Conservation (phyloP, 2,329 filamentous ascomycete genomes). For the Arthrocladium fulminans region DNA sequence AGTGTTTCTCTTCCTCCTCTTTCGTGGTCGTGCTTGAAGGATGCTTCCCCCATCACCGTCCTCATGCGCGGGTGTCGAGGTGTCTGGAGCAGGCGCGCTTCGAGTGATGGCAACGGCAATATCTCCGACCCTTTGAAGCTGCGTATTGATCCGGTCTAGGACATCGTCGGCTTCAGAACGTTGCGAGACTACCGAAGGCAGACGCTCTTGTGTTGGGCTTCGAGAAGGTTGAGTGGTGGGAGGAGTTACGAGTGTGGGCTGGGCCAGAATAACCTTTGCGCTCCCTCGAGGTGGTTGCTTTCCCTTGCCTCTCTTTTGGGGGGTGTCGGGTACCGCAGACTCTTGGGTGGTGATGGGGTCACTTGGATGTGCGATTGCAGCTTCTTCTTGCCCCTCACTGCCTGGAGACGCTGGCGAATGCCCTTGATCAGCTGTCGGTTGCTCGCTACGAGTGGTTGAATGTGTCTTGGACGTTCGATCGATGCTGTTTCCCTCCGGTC, state of each 20-base stretch:
- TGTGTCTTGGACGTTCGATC: background rate
- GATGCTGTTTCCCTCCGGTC: background rate
- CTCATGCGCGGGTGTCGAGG: background rate
- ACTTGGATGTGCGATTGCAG: background rate
- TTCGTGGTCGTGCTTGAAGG: conserved; percentile 7
- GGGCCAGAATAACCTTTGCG: background rate
- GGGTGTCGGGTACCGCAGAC: conserved; percentile 4
- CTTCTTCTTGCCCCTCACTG: background rate
- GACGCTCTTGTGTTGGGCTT: conserved; percentile 8
- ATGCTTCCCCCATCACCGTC: background rate
- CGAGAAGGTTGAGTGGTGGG: conserved; percentile 4
- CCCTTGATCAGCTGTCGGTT: background rate
- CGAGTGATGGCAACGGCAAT: background rate
- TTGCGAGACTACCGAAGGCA: conserved; percentile 2
- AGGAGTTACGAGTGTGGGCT: background rate
- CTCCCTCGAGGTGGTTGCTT: conserved; percentile 12
- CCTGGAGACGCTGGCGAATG: background rate
- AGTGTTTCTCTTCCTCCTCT: conserved; percentile 7
- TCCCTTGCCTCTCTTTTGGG: conserved; percentile 11
- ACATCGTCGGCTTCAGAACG: conserved; percentile 14
- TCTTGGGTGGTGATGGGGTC: conserved; percentile 8
- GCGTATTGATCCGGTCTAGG: conserved; percentile 19
- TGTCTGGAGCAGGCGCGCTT: background rate
- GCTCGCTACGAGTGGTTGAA: background rate
- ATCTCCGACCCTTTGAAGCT: conserved; percentile 19